Evolutionary conservation across 768 basidiomycete species (phyloP).

Genomic region (Tulasnella calospora): DNA sequence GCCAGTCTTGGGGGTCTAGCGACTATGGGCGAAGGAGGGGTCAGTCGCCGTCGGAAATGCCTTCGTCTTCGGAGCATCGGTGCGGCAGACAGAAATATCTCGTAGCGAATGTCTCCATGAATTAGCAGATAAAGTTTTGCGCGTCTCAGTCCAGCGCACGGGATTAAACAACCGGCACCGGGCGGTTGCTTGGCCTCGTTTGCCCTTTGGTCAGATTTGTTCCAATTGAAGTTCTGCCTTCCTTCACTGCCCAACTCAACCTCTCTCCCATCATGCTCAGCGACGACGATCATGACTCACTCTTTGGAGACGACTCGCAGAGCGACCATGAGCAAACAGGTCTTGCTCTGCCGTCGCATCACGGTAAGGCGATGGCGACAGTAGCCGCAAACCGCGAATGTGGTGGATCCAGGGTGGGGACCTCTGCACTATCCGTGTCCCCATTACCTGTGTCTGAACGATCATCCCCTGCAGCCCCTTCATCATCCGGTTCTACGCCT

Average conservation of each 20-base stretch:
- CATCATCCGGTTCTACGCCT: not conserved
- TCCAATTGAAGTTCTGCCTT: not conserved
- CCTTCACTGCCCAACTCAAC: not conserved
- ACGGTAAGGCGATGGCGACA: constrained; percentile 1
- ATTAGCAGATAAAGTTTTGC: not conserved
- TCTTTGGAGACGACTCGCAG: constrained; percentile 14
- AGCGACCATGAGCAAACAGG: constrained; percentile 13
- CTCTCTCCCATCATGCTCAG: constrained; percentile 7
- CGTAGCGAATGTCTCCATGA: not conserved
- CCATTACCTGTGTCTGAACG: constrained; percentile 25
- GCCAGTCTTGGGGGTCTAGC: constrained; percentile 27
- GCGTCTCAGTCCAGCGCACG: too few species aligned
- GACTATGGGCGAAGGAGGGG: not conserved
- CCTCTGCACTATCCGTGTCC: constrained; percentile 26
- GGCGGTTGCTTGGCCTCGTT: not conserved
- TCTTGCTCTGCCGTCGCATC: constrained; percentile 2
- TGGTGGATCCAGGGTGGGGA: constrained; percentile 20
- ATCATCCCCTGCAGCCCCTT: not conserved
- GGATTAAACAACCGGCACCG: not conserved
- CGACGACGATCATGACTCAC: constrained; percentile 23
- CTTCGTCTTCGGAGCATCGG: not conserved
- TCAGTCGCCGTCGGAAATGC: not conserved
- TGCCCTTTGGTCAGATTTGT: not conserved
- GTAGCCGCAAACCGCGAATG: not conserved
- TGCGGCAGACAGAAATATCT: not conserved